Evolutionary conservation across 345 rosid species (phyloP), one percentile per base, ranked within the genome.

Genomic region (Litchi chinensis): DNA sequence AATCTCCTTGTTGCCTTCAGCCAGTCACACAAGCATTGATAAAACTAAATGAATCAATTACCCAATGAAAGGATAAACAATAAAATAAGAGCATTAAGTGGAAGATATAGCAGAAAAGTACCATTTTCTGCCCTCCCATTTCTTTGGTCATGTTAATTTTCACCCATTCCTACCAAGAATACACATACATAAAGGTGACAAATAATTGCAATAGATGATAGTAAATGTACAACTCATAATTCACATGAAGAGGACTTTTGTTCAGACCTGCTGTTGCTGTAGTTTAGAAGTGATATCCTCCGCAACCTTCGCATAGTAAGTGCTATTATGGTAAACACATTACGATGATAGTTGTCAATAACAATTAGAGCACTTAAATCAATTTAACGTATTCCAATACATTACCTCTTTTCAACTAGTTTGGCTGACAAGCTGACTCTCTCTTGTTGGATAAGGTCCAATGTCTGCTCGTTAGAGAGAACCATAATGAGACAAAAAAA

Each of bases 401-500:
- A 72, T 78, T 78, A 95, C 98, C 98, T 86, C 79, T 86, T 91
- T 59, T 74, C 86, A 16, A 50, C 43, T 65, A 91, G 69, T 83
- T 89, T 91, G 56, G 89, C 80, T 79, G 83, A 83, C 74, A 89
- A 60, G 79, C 84, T 87, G 75, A 76, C 79, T 68, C 86, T 86
- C 80, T 95, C 91, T 82, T 86, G 93, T 74, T 82, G 83, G 70
- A 93, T 82, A 75, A 90, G 93, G 85, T 83, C 92, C 86, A 89
- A 7, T 21, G 90, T 89, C 96, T 93, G 81, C 24, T 46, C 43
- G 22, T 39, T 52, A 22, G 69, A 73, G 13, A 70, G 66, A 37
- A 8, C 54, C 21, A 43, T 9, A 39, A 54, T 37, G 44, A 44
- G 76, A 63, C 44, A 44, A 26, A 22, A 75, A 6, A 19, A 21